Percentiles rank a stretch among this genome's conserved stretches.
Conservation (phyloP, 129 eudicot species). For the Centaurea solstitialis region DNA sequence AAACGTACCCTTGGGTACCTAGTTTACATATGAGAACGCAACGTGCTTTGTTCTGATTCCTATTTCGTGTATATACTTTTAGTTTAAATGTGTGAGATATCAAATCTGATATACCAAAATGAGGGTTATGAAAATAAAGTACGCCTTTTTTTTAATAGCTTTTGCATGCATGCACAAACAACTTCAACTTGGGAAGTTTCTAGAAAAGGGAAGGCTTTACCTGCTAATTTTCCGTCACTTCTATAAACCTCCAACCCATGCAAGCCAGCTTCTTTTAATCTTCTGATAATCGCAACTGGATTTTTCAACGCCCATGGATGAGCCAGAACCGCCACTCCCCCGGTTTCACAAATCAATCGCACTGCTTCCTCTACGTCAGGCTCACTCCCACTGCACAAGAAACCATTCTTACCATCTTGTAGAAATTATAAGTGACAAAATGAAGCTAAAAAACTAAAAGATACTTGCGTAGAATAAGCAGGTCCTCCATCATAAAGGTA, state of each 20-base stretch:
- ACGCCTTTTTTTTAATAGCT: background rate
- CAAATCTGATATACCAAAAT: background rate
- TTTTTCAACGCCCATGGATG: constrained; percentile 96
- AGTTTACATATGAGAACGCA: too few species aligned
- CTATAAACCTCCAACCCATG: constrained; percentile 92
- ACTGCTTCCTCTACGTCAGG: constrained; percentile 82
- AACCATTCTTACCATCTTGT: background rate
- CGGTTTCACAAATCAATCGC: constrained; percentile 64
- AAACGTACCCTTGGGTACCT: background rate
- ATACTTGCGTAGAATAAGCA: constrained; percentile 77
- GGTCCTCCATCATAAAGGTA: constrained; percentile 97
- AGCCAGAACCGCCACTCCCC: constrained; percentile 89
- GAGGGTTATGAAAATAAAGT: background rate
- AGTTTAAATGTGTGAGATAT: background rate
- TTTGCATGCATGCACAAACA: background rate
- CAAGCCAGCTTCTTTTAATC: constrained; percentile 84
- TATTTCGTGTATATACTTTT: background rate
- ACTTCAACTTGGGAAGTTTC: background rate
- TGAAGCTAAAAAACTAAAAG: background rate
- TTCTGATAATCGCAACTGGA: constrained; percentile 65
- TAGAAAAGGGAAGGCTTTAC: constrained; percentile 26
- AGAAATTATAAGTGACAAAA: background rate
- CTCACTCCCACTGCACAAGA: constrained; percentile 72
- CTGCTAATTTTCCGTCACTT: constrained; percentile 92
- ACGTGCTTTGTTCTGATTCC: background rate